Evolutionary conservation across 164 flowering plant species (phyloP), one percentile per base, ranked within the genome.

Genomic region (Kingdonia uniflora): DNA sequence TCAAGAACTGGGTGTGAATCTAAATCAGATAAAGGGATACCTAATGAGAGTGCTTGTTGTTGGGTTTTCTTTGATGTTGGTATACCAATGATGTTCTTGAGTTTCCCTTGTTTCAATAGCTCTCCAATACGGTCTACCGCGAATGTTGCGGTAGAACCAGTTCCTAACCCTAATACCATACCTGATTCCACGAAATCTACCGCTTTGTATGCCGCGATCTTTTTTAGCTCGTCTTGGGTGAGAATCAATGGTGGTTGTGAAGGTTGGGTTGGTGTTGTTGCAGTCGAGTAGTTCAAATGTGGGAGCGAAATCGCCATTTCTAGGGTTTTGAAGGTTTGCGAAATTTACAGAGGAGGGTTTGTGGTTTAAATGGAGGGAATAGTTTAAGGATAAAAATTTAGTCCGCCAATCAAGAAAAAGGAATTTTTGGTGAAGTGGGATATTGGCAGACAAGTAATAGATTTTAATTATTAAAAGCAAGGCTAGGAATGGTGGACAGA

Each of bases 141-240:
- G 65, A 82, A 84, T 40, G 92, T 87, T 55, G 96, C 96, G 19
- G 96, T 87, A 67, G 92, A 84, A 52, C 96, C 96, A 14, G 92
- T 87, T 26, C 96, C 92, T 50, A 86, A 81, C 51, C 95, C 95
- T 29, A 87, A 80, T 42, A 82, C 82, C 96, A 87, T 87, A 45
- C 96, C 96, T 29, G 35, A 29, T 29, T 29, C 6, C 4, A 29
- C 35, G 35, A 3, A 29, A 3, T 29, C 35, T 29, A 29, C 35
- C 8, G 71, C 74, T 66, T 47, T 65, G 54, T 80, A 80, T 42
- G 96, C 96, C 19, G 96, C 92, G 58, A 84, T 75, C 8, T 8
- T 29, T 29, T 87, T 87, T 54, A 87, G 78, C 44, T 82, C 85
- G 61, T 87, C 92, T 60, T 87, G 96, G 52, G 89, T 71, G 33